Conservation (phyloP, 2,329 filamentous ascomycete genomes). For the Tolypocladium tropicale region DNA sequence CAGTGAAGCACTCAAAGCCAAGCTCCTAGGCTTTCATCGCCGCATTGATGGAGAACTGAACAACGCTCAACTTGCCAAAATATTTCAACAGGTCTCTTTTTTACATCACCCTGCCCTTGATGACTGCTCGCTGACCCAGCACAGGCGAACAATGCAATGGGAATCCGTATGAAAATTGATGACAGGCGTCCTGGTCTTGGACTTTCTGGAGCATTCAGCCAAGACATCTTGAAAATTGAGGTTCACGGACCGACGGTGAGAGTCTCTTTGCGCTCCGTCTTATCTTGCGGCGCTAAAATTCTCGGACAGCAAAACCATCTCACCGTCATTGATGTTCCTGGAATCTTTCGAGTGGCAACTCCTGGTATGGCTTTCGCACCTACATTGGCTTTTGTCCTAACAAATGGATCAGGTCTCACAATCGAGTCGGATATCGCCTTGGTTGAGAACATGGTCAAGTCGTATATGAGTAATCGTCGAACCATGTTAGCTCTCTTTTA, state of each 20-base stretch:
- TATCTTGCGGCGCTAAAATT: neutral
- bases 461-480: slow-evolving; percentile 32
- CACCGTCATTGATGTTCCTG: slow-evolving; percentile 44
- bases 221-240: slow-evolving; percentile 29
- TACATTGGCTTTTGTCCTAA: neutral
- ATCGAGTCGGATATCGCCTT: slow-evolving; percentile 32
- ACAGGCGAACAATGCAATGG: slow-evolving; percentile 33
- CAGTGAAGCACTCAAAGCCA: slow-evolving; percentile 3
- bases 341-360: slow-evolving; percentile 34
- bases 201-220: slow-evolving; percentile 27
- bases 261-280: too few species aligned
- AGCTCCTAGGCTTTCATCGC: slow-evolving; percentile 14
- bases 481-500: slow-evolving; percentile 25
- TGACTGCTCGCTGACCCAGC: neutral
- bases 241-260: slow-evolving; percentile 31
- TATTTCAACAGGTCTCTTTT: slow-evolving; percentile 18
- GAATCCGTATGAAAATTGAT: slow-evolving; percentile 19
- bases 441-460: slow-evolving; percentile 35
- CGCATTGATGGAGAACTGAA: slow-evolving; percentile 12
- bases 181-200: slow-evolving; percentile 9
- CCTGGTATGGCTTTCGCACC: neutral
- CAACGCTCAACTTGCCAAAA: slow-evolving; percentile 17
- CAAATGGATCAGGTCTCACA: slow-evolving; percentile 22
- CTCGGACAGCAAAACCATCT: slow-evolving; percentile 24
- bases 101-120: too few species aligned